These are phyloP conservation scores for Penicillium nordicum DNA, from an alignment of 2,329 filamentous ascomycete species.

Conservation along the genomic window DNA sequence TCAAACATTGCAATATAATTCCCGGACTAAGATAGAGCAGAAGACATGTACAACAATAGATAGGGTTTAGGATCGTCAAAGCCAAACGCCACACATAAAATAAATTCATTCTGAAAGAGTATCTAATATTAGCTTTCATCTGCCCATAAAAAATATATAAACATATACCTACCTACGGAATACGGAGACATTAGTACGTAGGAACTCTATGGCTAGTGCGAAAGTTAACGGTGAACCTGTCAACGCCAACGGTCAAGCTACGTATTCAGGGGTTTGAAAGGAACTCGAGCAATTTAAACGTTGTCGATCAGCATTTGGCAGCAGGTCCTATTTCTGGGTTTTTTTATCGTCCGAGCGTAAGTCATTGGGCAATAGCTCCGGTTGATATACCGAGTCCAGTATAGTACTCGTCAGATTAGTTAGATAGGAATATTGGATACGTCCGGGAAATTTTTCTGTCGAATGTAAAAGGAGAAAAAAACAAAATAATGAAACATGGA, in stretches of 20 bases:
- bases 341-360: background rate
- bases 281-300: constrained; percentile 1
- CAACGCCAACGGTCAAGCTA: background rate
- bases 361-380: constrained; percentile 1
- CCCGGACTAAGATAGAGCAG: no score
- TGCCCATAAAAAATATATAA: background rate
- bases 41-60: background rate
- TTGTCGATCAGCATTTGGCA: constrained; percentile 9
- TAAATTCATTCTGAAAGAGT: background rate
- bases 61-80: background rate
- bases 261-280: background rate
- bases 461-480: background rate
- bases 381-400: background rate
- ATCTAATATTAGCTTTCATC: background rate
- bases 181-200: background rate
- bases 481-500: background rate
- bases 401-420: background rate
- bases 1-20: background rate
- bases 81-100: background rate
- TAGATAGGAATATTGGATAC: no score
- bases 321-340: background rate
- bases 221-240: background rate
- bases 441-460: no score
- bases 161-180: background rate
- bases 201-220: background rate